A percentile compares a stretch with the other conserved stretches of the same genome.
Conservation (phyloP, 345 rosid species). For the Acer saccharum region DNA sequence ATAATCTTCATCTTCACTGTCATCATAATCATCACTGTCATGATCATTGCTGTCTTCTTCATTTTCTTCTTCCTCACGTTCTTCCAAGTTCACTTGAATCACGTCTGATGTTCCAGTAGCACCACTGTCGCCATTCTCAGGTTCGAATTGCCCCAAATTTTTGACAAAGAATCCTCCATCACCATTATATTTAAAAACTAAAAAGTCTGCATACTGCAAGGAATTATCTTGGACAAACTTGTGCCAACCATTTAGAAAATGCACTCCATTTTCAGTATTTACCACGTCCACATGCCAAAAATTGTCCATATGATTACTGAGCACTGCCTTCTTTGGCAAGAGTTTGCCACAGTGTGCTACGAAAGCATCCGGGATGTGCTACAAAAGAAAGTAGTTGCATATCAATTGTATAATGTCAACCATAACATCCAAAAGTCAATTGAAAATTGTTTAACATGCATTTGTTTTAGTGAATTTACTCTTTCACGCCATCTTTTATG, state of each 20-base stretch:
- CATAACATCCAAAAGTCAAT: neutral
- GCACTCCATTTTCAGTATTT: neutral
- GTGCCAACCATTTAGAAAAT: constrained; percentile 22
- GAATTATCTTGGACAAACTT: constrained; percentile 16
- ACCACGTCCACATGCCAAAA: constrained; percentile 16
- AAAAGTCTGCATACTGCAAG: neutral
- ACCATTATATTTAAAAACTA: constrained; percentile 10
- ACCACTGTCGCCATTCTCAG: neutral
- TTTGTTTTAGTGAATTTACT: neutral
- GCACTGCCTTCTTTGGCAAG: neutral
- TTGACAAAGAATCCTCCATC: neutral
- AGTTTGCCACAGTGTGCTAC: neutral
- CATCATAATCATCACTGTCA: neutral
- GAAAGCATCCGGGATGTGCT: constrained; percentile 17
- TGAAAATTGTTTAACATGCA: neutral
- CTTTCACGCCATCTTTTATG: too few relatives aligned
- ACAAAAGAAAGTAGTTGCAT: neutral
- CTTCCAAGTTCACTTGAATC: neutral
- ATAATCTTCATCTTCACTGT: neutral
- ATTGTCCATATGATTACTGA: neutral
- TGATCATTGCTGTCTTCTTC: neutral
- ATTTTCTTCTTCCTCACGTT: neutral
- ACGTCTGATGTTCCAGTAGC: neutral
- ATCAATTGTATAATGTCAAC: neutral
- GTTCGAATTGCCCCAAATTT: neutral